These are phyloP conservation scores for Ceratobasidium sp. DNA, from an alignment of 1,284 basidiomycete species.

Conservation along the genomic window DNA sequence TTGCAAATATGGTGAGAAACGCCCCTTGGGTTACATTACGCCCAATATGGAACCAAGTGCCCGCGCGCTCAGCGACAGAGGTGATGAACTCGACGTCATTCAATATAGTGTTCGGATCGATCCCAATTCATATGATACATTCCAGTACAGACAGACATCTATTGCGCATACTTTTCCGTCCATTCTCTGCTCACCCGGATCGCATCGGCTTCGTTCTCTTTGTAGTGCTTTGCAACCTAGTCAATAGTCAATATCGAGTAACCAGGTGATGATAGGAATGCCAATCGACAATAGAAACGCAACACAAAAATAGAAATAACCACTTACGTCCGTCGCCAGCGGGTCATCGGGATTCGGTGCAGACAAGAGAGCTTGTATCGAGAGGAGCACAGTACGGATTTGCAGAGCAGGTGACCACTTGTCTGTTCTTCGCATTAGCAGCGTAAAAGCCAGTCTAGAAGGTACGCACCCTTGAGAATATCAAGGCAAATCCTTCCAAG, in stretches of 20 bases:
- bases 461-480: constrained; percentile 83
- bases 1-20: constrained; percentile 31
- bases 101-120: neutral
- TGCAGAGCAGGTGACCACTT: constrained; percentile 99
- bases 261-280: too few species aligned
- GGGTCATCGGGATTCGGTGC: constrained; percentile 99
- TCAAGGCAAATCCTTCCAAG: constrained; percentile 98
- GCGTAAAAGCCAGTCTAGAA: constrained; percentile 1
- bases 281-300: neutral
- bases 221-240: constrained; percentile 94
- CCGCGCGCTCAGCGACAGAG: neutral
- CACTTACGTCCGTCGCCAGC: constrained; percentile 79
- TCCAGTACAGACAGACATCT: neutral
- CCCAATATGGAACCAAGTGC: neutral
- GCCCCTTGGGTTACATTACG: constrained; percentile 20
- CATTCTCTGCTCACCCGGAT: constrained; percentile 90
- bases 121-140: neutral
- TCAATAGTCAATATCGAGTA: too few species aligned
- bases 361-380: constrained; percentile 93
- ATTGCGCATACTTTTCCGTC: constrained; percentile 80
- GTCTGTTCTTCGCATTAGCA: constrained; percentile 58
- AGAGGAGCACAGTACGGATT: constrained; percentile 96
- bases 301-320: neutral
- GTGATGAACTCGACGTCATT: neutral
- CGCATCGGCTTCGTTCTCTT: constrained; percentile 93